A percentile compares a stretch with the other conserved stretches of the same genome.
Conservation (phyloP, 441 rosid genomes). For the Gossypium lobatum region DNA sequence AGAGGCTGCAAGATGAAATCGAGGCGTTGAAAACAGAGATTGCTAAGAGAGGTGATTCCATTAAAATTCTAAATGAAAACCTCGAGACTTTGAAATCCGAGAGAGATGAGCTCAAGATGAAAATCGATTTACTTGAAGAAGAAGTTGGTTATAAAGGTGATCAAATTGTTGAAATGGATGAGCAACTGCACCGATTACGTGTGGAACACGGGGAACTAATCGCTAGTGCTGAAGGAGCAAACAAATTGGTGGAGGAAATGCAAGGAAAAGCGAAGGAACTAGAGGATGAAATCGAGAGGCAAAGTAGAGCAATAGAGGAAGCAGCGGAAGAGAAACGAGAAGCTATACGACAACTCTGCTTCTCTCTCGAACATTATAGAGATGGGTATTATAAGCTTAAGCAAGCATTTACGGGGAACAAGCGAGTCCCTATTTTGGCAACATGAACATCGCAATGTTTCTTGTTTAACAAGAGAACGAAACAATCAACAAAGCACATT, state of each 20-base stretch:
- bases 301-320: slow-evolving; percentile 38
- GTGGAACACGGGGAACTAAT: slow-evolving; percentile 51
- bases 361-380: slow-evolving; percentile 74
- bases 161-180: slow-evolving; percentile 37
- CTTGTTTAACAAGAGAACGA: neutral
- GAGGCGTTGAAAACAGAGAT: slow-evolving; percentile 33
- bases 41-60: slow-evolving; percentile 23
- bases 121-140: slow-evolving; percentile 30
- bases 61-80: slow-evolving; percentile 28
- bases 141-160: slow-evolving; percentile 36
- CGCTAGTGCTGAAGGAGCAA: slow-evolving; percentile 27
- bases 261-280: slow-evolving; percentile 37
- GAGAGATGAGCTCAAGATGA: slow-evolving; percentile 24
- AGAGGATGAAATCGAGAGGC: slow-evolving; percentile 59
- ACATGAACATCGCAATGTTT: slow-evolving; percentile 11
- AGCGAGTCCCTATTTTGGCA: slow-evolving; percentile 40
- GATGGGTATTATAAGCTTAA: slow-evolving; percentile 46
- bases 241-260: slow-evolving; percentile 23
- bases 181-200: slow-evolving; percentile 51
- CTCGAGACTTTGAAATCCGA: slow-evolving; percentile 27
- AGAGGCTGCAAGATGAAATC: slow-evolving; percentile 33
- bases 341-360: slow-evolving; percentile 79
- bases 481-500: neutral
- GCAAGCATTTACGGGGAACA: slow-evolving; percentile 43
- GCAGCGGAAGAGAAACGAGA: slow-evolving; percentile 85